Percentiles rank a stretch among this genome's conserved stretches.
Conservation (phyloP, 805 yeast genomes). For the Ogataea chonburiensis region DNA sequence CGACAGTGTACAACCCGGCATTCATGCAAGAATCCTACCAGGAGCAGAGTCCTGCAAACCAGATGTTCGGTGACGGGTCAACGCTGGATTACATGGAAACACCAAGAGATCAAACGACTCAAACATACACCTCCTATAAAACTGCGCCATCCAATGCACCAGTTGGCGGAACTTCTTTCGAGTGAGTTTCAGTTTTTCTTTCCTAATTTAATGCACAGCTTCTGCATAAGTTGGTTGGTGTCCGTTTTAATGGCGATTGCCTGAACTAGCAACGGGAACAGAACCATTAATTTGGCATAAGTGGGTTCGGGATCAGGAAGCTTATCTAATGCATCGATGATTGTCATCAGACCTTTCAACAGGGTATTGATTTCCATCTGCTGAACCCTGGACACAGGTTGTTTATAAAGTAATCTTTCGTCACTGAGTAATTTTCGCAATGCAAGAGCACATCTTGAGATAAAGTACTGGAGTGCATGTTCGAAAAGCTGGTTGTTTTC, state of each 20-base stretch:
- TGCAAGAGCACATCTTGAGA: constrained; percentile 57
- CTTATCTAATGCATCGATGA: constrained; percentile 9
- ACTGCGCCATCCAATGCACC: constrained; percentile 12
- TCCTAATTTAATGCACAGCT: constrained; percentile 20
- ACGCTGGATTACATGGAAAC: constrained; percentile 8
- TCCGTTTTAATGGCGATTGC: constrained; percentile 18
- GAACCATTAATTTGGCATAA: constrained; percentile 11
- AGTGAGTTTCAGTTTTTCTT: constrained; percentile 1
- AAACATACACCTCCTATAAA: constrained; percentile 16
- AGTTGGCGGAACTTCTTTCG: neutral
- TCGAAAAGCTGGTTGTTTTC: constrained; percentile 24
- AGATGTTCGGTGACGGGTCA: constrained; percentile 4
- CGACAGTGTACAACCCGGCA: constrained; percentile 27
- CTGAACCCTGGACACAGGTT: constrained; percentile 69
- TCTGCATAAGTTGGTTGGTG: constrained; percentile 13
- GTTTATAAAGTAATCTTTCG: constrained; percentile 51
- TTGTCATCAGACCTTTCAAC: constrained; percentile 41
- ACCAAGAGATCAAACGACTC: constrained; percentile 11
- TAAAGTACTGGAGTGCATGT: constrained; percentile 45
- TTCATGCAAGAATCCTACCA: constrained; percentile 5
- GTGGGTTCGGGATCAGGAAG: constrained; percentile 2
- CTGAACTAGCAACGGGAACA: constrained; percentile 27
- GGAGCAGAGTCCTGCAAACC: constrained; percentile 3
- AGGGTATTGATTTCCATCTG: constrained; percentile 55
- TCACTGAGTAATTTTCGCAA: constrained; percentile 66